Conservation (phyloP, 2,329 filamentous ascomycete species). For the Fusarium camptoceras region DNA sequence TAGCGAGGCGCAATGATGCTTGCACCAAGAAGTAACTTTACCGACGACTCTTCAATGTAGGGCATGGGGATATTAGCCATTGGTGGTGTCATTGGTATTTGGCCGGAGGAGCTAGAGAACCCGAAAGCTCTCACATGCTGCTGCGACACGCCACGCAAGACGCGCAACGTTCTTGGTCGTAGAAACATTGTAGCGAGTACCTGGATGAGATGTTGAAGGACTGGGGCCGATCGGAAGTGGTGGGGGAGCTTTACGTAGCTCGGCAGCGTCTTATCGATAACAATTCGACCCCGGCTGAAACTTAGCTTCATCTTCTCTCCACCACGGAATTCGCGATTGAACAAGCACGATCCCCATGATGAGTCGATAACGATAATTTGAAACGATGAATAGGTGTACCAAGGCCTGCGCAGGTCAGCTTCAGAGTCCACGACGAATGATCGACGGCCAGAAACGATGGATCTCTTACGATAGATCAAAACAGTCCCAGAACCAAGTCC, state of each 20-base stretch:
- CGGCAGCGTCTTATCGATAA: constrained; percentile 33
- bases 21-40: constrained; percentile 43
- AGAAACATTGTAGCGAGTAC: constrained; percentile 45
- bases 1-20: constrained; percentile 36
- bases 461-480: constrained; percentile 48
- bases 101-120: constrained; percentile 51
- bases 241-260: constrained; percentile 43
- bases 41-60: constrained; percentile 64
- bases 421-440: background rate
- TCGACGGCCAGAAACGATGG: constrained; percentile 47
- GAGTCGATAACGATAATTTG: constrained; percentile 20
- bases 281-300: constrained; percentile 19
- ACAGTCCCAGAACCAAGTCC: constrained; percentile 45
- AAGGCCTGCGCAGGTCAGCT: constrained; percentile 32
- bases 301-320: constrained; percentile 1
- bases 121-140: constrained; percentile 58
- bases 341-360: constrained; percentile 18
- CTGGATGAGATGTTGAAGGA: constrained; percentile 17
- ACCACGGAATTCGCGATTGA: background rate
- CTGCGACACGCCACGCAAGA: constrained; percentile 52
- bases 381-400: constrained; percentile 48
- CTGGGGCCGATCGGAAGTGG: constrained; percentile 36
- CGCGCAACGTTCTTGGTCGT: constrained; percentile 47
- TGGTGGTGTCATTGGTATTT: constrained; percentile 44
- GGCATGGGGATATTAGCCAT: constrained; percentile 65